Conservation (phyloP, 441 rosid species). For the Syzygium malaccense region DNA sequence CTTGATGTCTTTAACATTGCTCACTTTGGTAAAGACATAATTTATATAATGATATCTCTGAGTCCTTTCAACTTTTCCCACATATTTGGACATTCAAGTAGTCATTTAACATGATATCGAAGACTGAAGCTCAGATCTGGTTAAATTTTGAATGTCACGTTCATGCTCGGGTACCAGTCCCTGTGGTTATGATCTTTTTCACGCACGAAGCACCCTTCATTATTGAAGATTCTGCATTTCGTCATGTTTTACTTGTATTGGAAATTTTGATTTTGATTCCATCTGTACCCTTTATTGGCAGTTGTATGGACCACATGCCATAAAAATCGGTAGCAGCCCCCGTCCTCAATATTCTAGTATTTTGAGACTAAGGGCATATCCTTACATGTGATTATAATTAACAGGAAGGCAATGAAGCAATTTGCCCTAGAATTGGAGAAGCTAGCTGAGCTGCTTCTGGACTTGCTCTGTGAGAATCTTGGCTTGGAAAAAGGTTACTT, state of each 20-base stretch:
- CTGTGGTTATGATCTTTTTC: not conserved
- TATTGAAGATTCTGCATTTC: not conserved
- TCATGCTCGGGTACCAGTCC: not conserved
- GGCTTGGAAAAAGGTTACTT: conserved; percentile 11
- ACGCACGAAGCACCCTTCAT: not conserved
- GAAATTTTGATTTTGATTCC: not conserved
- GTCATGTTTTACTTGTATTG: not conserved
- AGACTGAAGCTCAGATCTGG: not conserved
- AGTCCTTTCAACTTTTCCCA: not conserved
- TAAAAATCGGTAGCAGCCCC: not conserved
- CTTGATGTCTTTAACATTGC: not conserved
- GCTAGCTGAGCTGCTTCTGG: conserved; percentile 8
- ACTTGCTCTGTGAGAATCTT: conserved; percentile 12
- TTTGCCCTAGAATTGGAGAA: conserved; percentile 6
- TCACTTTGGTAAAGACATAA: not conserved
- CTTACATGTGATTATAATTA: not conserved
- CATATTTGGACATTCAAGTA: not conserved
- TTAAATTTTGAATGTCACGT: not conserved
- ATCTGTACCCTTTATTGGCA: not conserved
- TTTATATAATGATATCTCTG: not conserved
- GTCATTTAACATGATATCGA: not conserved
- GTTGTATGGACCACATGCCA: not conserved
- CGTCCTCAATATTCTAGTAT: not conserved
- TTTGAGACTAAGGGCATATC: not conserved
- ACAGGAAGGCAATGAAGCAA: conserved; percentile 4